Evolutionary conservation across 164 flowering plant species (phyloP), one percentile per base, ranked within the genome.

Genomic region (Annona squamosa): DNA sequence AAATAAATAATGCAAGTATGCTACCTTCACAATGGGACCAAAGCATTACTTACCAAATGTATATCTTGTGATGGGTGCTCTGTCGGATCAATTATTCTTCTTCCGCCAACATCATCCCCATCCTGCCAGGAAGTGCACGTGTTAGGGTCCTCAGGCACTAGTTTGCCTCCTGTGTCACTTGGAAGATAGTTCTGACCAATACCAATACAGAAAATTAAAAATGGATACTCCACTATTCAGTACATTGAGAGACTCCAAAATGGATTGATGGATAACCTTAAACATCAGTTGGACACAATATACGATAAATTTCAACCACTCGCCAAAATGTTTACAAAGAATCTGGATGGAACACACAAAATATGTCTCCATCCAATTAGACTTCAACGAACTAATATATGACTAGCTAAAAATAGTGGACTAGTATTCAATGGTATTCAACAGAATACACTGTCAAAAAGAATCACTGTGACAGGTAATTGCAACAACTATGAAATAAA

Each of bases 151-250:
- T 81, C 79, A 75, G 79, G 74, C 41, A 77, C 86, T 63, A 78
- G 63, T 73, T 78, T 78, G 46, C 86, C 79, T 59, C 82, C 78
- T 83, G 81, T 77, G 45, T 84, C 82, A 82, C 76, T 74, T 4
- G 86, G 83, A 67, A 87, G 78, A 72, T 83, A 80, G 72, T 85
- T 84, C 92, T 89, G 79, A 76, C 73, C 75, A 73, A 70, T 52
- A 61, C 65, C 59, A 52, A 52, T 16, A 52, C 13, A 52, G 59
- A 80, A 71, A 1, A 61, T 12, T 6, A 41, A 41, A 17, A 3
- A 18, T 1, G 37, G 26, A 26, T 10, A 64, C 12, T 43, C 5
- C 5, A 26, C 4, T 59, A 64, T 64, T 7, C 67, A 18, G 37
- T 19, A 17, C 12, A 64, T 26, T 12, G 13, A 64, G 43, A 18